Conservation (phyloP, 2,329 filamentous ascomycete species). For the Exophiala alcalophila region DNA sequence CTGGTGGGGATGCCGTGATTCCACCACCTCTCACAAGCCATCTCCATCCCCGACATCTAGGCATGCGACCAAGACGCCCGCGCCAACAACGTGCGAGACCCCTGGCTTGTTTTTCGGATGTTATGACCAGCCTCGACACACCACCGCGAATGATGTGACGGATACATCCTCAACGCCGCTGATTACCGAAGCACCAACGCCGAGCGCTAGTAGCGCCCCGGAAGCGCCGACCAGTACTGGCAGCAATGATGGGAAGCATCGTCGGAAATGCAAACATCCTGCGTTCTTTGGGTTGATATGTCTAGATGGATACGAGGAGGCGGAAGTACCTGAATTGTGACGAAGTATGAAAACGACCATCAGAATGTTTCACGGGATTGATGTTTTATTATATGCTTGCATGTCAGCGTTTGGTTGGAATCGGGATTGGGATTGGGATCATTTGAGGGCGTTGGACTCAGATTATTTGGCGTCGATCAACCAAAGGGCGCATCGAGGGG, state of each 20-base stretch:
- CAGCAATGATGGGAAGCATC: conserved; percentile 10
- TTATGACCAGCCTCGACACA: conserved; percentile 35
- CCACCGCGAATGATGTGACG: conserved; percentile 32
- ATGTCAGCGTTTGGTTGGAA: background rate
- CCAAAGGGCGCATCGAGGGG: background rate
- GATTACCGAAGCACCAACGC: conserved; percentile 25
- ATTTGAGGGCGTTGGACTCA: background rate
- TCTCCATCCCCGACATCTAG: conserved; percentile 21
- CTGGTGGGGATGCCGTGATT: conserved; percentile 42
- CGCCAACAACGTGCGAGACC: conserved; percentile 44
- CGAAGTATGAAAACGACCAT: too few relatives aligned
- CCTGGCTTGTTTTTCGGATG: conserved; percentile 60
- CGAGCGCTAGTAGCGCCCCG: conserved; percentile 33
- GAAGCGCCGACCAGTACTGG: conserved; percentile 27
- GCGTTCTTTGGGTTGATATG: conserved; percentile 34
- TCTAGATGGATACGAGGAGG: conserved; percentile 23
- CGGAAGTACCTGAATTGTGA: conserved; percentile 16
- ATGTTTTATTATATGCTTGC: conserved; percentile 1
- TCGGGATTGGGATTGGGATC: background rate
- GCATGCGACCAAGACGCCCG: conserved; percentile 16
- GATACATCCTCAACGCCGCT: conserved; percentile 15
- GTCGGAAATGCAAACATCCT: conserved; percentile 28
- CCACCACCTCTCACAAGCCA: conserved; percentile 31
- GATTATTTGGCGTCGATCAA: background rate
- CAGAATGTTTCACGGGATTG: too few relatives aligned